phyloP scores from a whole-genome alignment of 1,284 basidiomycete species.

The Trichosporon asahii region DNA sequence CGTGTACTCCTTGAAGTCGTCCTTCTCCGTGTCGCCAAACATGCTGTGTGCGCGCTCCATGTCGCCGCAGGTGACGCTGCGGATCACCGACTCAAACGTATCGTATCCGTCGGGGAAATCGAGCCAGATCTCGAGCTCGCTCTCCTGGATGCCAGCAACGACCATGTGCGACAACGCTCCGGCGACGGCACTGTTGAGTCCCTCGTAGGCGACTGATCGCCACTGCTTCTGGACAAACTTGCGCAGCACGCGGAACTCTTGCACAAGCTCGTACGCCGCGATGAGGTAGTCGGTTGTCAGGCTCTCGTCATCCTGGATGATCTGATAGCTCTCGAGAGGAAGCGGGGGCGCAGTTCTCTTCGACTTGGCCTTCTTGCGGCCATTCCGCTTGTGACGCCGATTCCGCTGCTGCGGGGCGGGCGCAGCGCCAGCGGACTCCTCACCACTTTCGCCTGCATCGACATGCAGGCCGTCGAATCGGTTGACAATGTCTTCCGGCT shows the following conservation, averaged over 20 bases:
- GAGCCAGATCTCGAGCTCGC: neutral
- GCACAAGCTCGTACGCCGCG: neutral
- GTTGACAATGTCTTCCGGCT: neutral
- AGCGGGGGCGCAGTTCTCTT: neutral
- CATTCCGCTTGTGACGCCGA: neutral
- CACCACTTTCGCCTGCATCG: neutral
- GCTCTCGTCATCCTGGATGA: neutral
- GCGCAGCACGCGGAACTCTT: neutral
- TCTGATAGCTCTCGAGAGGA: neutral
- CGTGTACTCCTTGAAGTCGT: neutral
- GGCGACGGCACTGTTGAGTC: neutral
- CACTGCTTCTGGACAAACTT: neutral
- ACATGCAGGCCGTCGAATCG: neutral
- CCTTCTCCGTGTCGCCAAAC: neutral
- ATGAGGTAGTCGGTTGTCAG: slow-evolving; percentile 1
- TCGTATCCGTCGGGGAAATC: slow-evolving; percentile 5
- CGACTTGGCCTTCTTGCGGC: neutral
- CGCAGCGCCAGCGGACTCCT: neutral
- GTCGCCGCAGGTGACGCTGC: neutral
- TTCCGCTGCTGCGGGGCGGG: neutral
- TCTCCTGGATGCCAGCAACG: neutral
- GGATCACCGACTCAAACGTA: neutral
- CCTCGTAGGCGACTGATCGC: neutral
- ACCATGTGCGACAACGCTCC: neutral
- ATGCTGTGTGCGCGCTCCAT: neutral